Evolutionary conservation across 1,284 basidiomycete genomes (phyloP).

Genomic region (Chalciporus sp.): DNA sequence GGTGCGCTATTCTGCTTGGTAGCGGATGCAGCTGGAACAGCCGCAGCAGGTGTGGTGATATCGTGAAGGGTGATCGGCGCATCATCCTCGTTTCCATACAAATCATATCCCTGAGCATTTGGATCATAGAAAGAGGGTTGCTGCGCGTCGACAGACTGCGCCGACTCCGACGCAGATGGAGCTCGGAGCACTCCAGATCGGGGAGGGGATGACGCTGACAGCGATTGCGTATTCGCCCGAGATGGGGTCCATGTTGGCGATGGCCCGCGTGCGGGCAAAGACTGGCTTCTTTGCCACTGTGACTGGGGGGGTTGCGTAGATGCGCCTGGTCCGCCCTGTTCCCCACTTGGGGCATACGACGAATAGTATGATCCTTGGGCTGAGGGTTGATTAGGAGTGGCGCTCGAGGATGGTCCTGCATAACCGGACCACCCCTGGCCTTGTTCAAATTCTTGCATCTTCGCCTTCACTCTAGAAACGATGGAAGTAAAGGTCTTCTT

Average conservation of each 20-base stretch:
- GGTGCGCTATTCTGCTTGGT: neutral
- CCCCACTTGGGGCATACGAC: neutral
- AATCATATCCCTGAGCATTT: slow-evolving; percentile 33
- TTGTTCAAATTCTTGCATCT: slow-evolving; percentile 77
- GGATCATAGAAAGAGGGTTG: slow-evolving; percentile 43
- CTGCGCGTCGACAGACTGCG: slow-evolving; percentile 8
- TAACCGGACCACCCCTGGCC: slow-evolving; percentile 30
- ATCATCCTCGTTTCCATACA: slow-evolving; percentile 24
- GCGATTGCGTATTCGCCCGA: slow-evolving; percentile 8
- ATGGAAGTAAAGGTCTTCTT: slow-evolving; percentile 75
- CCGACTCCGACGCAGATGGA: neutral
- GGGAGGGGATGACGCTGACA: slow-evolving; percentile 15
- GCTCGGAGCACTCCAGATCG: slow-evolving; percentile 16
- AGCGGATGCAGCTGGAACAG: neutral
- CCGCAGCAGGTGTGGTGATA: neutral
- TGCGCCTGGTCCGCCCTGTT: slow-evolving; percentile 7
- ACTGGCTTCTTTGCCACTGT: slow-evolving; percentile 5
- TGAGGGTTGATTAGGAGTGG: slow-evolving; percentile 3
- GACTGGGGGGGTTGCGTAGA: slow-evolving; percentile 1
- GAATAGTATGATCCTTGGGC: slow-evolving; percentile 1
- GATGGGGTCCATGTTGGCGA: slow-evolving; percentile 8
- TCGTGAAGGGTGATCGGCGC: slow-evolving; percentile 17
- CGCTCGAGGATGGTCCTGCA: slow-evolving; percentile 8
- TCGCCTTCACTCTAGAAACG: slow-evolving; percentile 74
- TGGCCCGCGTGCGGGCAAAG: neutral